Conservation (phyloP, 2,329 filamentous ascomycete genomes). For the Sclerotinia sclerotiorum region DNA sequence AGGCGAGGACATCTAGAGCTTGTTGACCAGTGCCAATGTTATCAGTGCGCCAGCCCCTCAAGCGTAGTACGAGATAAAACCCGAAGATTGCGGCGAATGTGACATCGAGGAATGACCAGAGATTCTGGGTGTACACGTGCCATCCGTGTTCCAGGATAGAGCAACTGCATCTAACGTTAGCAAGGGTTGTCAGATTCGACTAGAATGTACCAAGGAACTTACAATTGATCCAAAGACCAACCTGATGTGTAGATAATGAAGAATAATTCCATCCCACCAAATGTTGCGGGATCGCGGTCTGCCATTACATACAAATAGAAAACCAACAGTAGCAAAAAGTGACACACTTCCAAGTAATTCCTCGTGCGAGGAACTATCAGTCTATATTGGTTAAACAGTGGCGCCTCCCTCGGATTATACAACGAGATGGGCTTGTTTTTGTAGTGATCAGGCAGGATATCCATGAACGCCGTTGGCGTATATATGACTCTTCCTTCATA, state of each 20-base stretch:
- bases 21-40: conserved; percentile 56
- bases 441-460: conserved; percentile 83
- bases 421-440: conserved; percentile 79
- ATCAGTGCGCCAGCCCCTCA: conserved; percentile 59
- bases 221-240: conserved; percentile 51
- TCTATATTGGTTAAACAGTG: conserved; percentile 80
- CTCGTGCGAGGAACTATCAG: conserved; percentile 78
- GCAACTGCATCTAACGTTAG: conserved; percentile 37
- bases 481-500: conserved; percentile 80
- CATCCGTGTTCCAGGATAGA: conserved; percentile 75
- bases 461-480: conserved; percentile 76
- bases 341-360: conserved; percentile 70
- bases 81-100: conserved; percentile 72
- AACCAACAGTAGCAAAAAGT: conserved; percentile 68
- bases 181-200: neutral
- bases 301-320: conserved; percentile 75
- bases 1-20: conserved; percentile 74
- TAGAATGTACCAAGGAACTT: conserved; percentile 57
- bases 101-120: conserved; percentile 86
- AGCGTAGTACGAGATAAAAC: conserved; percentile 65
- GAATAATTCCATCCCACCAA: conserved; percentile 60
- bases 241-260: conserved; percentile 75
- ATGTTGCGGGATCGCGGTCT: conserved; percentile 56
- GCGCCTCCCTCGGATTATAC: conserved; percentile 74
- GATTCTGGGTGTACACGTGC: conserved; percentile 82